Percentiles rank a stretch among this genome's conserved stretches.
Evolutionary conservation across 371 early-diverging fungal genomes (phyloP).

Genomic region (Apophysomyces trapeziformis): DNA sequence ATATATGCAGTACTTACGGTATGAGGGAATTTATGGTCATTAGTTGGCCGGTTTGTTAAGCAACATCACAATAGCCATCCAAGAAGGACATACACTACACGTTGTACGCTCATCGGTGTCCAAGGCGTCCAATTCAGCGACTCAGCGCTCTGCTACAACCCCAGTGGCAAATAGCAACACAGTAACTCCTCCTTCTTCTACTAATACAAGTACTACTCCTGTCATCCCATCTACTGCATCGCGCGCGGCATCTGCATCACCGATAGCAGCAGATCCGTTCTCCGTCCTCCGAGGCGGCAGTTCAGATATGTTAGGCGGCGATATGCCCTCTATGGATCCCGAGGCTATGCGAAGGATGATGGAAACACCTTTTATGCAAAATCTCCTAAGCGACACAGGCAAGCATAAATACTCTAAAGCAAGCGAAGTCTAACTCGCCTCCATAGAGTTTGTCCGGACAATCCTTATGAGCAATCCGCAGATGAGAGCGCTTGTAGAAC

Average conservation of each 20-base stretch:
- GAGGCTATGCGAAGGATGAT: conserved; percentile 56
- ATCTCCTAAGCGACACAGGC: conserved; percentile 51
- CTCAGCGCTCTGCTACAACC: conserved; percentile 18
- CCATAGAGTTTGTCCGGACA: conserved; percentile 67
- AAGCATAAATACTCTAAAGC: conserved; percentile 1
- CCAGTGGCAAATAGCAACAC: conserved; percentile 17
- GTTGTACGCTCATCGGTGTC: conserved; percentile 53
- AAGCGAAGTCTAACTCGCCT: not conserved
- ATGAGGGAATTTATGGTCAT: conserved; percentile 25
- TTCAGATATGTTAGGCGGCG: conserved; percentile 22
- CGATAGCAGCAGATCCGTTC: conserved; percentile 15
- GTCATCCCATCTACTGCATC: conserved; percentile 11
- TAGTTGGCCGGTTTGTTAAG: conserved; percentile 28
- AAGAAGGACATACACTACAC: conserved; percentile 65
- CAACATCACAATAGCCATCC: conserved; percentile 31
- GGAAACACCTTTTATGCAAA: conserved; percentile 58
- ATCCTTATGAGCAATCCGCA: conserved; percentile 79
- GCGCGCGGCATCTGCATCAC: conserved; percentile 13
- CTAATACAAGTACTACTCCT: conserved; percentile 21
- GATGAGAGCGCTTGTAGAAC: conserved; percentile 66
- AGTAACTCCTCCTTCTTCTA: conserved; percentile 7
- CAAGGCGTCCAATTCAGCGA: conserved; percentile 44
- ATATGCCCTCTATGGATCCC: conserved; percentile 38
- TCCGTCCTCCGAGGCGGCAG: conserved; percentile 13
- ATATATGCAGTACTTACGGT: conserved; percentile 61